Base-by-base conservation (phyloP, 441 rosid genomes). In the Isatis lusitanica region DNA sequence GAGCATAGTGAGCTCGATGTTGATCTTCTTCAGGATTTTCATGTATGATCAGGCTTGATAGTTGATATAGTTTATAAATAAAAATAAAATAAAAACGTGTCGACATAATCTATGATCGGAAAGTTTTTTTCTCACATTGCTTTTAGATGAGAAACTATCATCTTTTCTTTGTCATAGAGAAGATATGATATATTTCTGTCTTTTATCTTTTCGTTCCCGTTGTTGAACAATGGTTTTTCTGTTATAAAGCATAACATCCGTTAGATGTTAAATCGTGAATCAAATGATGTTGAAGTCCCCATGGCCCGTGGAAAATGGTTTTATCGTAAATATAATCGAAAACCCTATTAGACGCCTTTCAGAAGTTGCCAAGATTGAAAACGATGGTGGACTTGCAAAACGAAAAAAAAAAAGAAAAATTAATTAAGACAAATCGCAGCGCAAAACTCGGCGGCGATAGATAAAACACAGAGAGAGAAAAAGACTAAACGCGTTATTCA, bases 1-100 rank as follows among this genome's bases (percentile, higher is more conserved):
- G 94, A 69, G 94, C 91, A 21, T 88, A 91, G 44, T 73, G 17
- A 47, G 52, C 5, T 92, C 61, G 92, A 89, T 76, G 78, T 85
- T 42, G 97, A 84, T 85, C 89, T 90, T 30, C 87, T 91, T 42
- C 74, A 58, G 70, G 36, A 33, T 33, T 33, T 33, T 33, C 36
- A 33, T 33, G 7, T 6, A 6, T 33, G 8, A 33, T 33, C n/a
- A n/a, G n/a, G n/a, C n/a, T n/a, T n/a, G n/a, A n/a, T n/a, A n/a
- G n/a, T n/a, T n/a, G n/a, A 6, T 33, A 33, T 6, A 6, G 8
- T 33, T 33, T 33, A 33, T 33, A 6, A 33, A 33, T 5, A 0
- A 33, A 33, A 24, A 24, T 3, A 24, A 26, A 26, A 26, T 3
- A 26, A 26, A 26, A 33, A 1, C 8, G 1, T 35, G 39, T 35